Conservation (phyloP, 371 early-diverging fungal genomes). For the Basidiobolus meristosporus region DNA sequence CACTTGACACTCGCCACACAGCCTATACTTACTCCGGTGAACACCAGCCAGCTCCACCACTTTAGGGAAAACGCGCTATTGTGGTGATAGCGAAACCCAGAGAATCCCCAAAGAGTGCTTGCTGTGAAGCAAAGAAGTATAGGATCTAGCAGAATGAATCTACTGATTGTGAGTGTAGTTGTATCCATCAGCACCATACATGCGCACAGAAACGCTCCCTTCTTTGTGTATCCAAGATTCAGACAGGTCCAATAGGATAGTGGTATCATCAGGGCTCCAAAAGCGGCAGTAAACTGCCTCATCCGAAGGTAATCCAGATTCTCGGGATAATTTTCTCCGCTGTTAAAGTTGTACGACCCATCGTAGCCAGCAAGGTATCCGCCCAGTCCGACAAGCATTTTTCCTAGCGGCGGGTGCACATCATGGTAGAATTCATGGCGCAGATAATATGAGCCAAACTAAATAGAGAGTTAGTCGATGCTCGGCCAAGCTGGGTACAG, state of each 20-base stretch:
- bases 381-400: conserved; percentile 90
- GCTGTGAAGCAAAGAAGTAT: conserved; percentile 91
- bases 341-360: conserved; percentile 80
- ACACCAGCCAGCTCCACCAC: conserved; percentile 78
- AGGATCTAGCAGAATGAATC: conserved; percentile 95
- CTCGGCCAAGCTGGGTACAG: too few relatives aligned
- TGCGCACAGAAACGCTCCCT: conserved; percentile 47
- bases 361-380: conserved; percentile 81
- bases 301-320: conserved; percentile 77
- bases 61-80: conserved; percentile 50
- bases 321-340: conserved; percentile 70
- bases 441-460: conserved; percentile 90
- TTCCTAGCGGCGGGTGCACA: conserved; percentile 99
- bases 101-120: conserved; percentile 55
- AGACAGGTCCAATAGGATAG: conserved; percentile 80
- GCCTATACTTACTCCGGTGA: conserved; percentile 89
- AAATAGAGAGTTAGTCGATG: too few relatives aligned
- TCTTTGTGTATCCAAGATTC: conserved; percentile 46
- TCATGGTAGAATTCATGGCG: conserved; percentile 94
- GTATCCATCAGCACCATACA: conserved; percentile 48
- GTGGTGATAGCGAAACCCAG: conserved; percentile 54
- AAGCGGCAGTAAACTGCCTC: conserved; percentile 80
- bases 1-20: conserved; percentile 93
- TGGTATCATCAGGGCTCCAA: conserved; percentile 88
- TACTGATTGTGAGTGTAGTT: conserved; percentile 71